Evolutionary conservation across 2,329 filamentous ascomycete species (phyloP), one percentile per base, ranked within the genome.

Genomic region (Ophiostoma angusticollis): DNA sequence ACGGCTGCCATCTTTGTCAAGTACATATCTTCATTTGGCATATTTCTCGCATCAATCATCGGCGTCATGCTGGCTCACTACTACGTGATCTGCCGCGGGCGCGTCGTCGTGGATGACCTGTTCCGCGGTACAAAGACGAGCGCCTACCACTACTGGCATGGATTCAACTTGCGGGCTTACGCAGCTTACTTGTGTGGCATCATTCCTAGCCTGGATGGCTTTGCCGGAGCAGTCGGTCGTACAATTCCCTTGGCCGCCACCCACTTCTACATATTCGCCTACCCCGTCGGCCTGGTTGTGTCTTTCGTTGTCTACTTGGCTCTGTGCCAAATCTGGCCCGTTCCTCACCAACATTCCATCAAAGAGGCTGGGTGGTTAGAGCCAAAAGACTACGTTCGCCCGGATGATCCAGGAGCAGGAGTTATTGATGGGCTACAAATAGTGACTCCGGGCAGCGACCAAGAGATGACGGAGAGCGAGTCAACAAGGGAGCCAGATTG

Each of bases 191-290:
- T 62, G 1, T 31, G 59, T 24, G 58, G 56, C 12, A 52, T 62
- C n/a, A 50, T 52, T 5, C 58, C 59, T 0, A 62, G 62, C 31
- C 60, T 65, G 34, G 59, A 58, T 32, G 60, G 59, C 1, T 65
- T 65, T 2, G 57, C 64, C 4, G 4, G 35, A 0, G 57, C 55
- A 0, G n/a, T n/a, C n/a, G n/a, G n/a, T n/a, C n/a, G n/a, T n/a
- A n/a, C n/a, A n/a, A n/a, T n/a, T n/a, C 59, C 60, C 1, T 5
- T 53, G 0, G 54, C 53, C 0, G 49, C 59, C 3, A 54, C 51
- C 1, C 49, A 53, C 13, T 73, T 74, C 52, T 76, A 77, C 47
- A 72, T 71, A 44, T 58, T 77, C 18, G 70, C 71, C 1, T 69
- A 65, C 40, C 64, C 65, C 47, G 68, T 73, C 6, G 64, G 67